These are phyloP conservation scores for Bremia lactucae DNA, from an alignment of 352 stramenopile genomes.

Conservation along the genomic window DNA sequence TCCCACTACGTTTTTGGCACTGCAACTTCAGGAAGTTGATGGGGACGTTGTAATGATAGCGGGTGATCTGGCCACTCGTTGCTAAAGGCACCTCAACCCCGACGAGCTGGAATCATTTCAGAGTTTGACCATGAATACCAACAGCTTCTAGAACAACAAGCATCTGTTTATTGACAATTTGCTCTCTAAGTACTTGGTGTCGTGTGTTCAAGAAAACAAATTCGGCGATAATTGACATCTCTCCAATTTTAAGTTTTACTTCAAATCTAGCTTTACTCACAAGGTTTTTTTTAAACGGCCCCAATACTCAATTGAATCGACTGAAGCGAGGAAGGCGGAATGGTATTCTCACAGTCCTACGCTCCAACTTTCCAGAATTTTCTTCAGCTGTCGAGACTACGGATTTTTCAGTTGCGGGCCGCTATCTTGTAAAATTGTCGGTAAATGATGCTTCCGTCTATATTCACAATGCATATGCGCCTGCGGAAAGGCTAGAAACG, in stretches of 20 bases:
- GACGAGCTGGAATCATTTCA: background rate
- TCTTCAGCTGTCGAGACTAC: too few species aligned
- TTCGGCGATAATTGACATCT: background rate
- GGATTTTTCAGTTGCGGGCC: background rate
- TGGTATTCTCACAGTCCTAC: too few species aligned
- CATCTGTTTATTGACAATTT: background rate
- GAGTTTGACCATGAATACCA: background rate
- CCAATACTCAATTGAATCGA: too few species aligned
- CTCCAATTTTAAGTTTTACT: background rate
- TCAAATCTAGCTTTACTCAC: slow-evolving; percentile 2
- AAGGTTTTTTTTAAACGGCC: too few species aligned
- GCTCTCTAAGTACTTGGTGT: background rate
- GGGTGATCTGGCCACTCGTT: too few species aligned
- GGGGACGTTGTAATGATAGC: too few species aligned
- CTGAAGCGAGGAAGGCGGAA: too few species aligned
- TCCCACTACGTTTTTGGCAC: too few species aligned
- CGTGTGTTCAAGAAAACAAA: background rate
- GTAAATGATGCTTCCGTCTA: background rate
- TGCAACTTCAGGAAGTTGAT: too few species aligned
- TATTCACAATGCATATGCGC: background rate
- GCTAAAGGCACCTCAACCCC: too few species aligned
- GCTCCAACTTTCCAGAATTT: too few species aligned
- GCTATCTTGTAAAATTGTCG: background rate
- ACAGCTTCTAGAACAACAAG: background rate
- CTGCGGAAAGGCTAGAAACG: too few species aligned